Conservation (phyloP, 257 asterid genomes). For the Solanum paucissectum region DNA sequence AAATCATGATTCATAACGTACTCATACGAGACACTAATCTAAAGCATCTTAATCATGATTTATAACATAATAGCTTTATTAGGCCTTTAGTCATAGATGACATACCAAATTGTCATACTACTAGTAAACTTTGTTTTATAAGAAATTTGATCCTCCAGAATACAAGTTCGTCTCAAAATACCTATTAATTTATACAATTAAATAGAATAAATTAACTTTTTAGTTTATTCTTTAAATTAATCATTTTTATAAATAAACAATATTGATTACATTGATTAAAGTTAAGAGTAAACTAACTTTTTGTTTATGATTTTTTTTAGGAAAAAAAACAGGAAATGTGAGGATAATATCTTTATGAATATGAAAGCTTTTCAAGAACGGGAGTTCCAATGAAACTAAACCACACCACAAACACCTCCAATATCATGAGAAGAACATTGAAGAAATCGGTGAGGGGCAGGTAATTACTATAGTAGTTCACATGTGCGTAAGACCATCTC, state of each 20-base stretch:
- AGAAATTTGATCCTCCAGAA: too few relatives aligned
- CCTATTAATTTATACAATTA: neutral
- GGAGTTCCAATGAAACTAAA: neutral
- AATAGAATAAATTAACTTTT: too few relatives aligned
- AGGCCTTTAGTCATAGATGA: too few relatives aligned
- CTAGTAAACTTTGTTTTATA: too few relatives aligned
- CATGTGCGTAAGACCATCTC: neutral
- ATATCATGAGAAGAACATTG: neutral
- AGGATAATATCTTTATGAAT: neutral
- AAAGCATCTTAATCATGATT: too few relatives aligned
- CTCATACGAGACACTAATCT: too few relatives aligned
- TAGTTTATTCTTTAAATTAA: too few relatives aligned
- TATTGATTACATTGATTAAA: too few relatives aligned
- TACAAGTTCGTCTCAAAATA: neutral
- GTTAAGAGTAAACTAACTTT: neutral
- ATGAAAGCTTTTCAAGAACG: neutral
- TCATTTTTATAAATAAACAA: too few relatives aligned
- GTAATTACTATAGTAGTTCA: neutral
- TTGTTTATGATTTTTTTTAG: neutral
- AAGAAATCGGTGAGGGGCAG: neutral
- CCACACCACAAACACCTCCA: neutral
- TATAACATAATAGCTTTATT: too few relatives aligned
- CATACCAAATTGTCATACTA: too few relatives aligned
- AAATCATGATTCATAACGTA: too few relatives aligned
- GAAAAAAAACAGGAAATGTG: neutral